These are phyloP conservation scores for Closterium sp. DNA, from an alignment of 139 green algal genomes.

Conservation along the genomic window DNA sequence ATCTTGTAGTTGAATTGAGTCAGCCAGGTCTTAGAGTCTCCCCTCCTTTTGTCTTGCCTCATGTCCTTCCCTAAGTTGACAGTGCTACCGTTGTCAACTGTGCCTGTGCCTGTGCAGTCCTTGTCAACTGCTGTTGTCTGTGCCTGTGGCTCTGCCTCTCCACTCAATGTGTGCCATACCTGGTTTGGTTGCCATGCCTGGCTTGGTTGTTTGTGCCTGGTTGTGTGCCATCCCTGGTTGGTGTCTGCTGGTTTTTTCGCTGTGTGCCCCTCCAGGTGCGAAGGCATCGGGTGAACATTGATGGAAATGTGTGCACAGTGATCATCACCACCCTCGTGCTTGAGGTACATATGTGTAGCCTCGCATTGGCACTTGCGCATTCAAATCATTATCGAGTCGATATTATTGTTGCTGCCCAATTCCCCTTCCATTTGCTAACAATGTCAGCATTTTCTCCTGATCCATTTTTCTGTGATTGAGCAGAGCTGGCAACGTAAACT, in stretches of 20 bases:
- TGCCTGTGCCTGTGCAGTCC: background rate
- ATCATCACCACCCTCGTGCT: slow-evolving; percentile 56
- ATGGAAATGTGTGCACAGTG: slow-evolving; percentile 51
- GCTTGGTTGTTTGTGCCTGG: too few species aligned
- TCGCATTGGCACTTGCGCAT: too few species aligned
- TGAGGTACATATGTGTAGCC: slow-evolving; percentile 24
- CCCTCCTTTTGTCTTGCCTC: too few species aligned
- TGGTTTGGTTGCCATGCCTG: background rate
- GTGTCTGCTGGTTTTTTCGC: background rate
- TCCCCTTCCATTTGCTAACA: background rate
- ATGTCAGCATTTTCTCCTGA: too few species aligned
- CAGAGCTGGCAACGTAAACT: slow-evolving; percentile 52
- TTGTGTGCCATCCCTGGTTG: background rate
- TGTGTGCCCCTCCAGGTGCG: slow-evolving; percentile 4
- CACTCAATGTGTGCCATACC: too few species aligned
- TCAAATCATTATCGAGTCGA: too few species aligned
- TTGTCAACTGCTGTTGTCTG: background rate
- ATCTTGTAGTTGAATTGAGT: too few species aligned
- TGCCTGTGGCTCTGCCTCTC: background rate
- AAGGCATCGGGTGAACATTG: slow-evolving; percentile 49
- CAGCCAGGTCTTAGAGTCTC: too few species aligned
- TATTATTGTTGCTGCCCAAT: too few species aligned
- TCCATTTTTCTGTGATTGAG: background rate
- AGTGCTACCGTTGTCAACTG: too few species aligned
- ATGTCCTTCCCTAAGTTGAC: too few species aligned